Evolutionary conservation across 1,284 basidiomycete species (phyloP).

Genomic region (Porphyrellus sp.): DNA sequence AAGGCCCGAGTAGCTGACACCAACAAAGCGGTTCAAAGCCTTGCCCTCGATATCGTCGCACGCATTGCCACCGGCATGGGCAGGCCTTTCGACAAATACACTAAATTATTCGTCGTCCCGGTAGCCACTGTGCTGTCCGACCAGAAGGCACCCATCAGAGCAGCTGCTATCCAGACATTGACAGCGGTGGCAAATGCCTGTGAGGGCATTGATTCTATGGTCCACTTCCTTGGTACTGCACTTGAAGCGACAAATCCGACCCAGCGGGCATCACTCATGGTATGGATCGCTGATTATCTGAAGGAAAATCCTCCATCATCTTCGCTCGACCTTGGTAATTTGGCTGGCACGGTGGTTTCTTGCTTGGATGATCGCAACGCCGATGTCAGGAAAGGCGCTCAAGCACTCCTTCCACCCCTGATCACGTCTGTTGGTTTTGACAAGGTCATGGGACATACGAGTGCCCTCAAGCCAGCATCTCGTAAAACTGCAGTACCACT

Average conservation of each 20-base stretch:
- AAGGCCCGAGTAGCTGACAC: constrained; percentile 89
- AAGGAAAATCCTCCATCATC: constrained; percentile 57
- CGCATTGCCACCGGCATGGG: constrained; percentile 94
- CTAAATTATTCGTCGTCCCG: constrained; percentile 72
- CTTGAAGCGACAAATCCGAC: constrained; percentile 88
- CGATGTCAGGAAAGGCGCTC: constrained; percentile 91
- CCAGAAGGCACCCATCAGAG: constrained; percentile 86
- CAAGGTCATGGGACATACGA: constrained; percentile 83
- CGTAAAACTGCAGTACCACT: constrained; percentile 81
- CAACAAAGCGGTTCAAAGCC: constrained; percentile 90
- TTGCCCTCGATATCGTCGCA: constrained; percentile 88
- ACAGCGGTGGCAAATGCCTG: constrained; percentile 84
- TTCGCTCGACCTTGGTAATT: constrained; percentile 71
- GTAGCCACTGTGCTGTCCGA: constrained; percentile 88
- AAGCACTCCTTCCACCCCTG: constrained; percentile 76
- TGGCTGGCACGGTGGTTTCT: constrained; percentile 69
- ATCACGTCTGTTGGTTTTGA: constrained; percentile 81
- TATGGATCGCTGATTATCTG: constrained; percentile 84
- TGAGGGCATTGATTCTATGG: constrained; percentile 81
- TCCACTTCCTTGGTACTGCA: constrained; percentile 72
- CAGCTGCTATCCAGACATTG: constrained; percentile 76
- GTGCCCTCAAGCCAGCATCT: constrained; percentile 89
- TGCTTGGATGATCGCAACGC: constrained; percentile 90
- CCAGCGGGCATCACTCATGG: constrained; percentile 80
- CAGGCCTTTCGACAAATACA: constrained; percentile 90